Base-by-base conservation (phyloP, 345 rosid species). In the Gossypium longicalyx region DNA sequence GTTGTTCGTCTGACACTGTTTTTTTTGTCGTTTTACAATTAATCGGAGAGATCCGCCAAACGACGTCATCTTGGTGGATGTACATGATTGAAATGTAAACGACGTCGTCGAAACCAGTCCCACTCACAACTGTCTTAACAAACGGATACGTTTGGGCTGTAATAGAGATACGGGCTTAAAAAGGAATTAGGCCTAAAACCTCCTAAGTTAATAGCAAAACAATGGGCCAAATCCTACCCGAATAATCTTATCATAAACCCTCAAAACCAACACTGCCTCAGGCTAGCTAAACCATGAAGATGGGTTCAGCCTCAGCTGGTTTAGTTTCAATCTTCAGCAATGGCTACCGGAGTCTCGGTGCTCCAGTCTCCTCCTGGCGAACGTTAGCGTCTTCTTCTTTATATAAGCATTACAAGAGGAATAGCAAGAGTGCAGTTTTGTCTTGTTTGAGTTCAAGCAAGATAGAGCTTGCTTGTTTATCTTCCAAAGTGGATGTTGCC, bases 241-340 rank as follows among this genome's bases (percentile, higher is more conserved):
- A 41, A 41, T 60, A 57, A 71, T 71, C 45, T 77, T 85, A 12
- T 23, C 34, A 23, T 23, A 59, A 59, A 59, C 16, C 63, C 38
- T 59, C 38, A 47, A 80, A 78, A 53, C 75, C 79, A 49, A 66
- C 76, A 65, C 23, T 9, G 29, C 15, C 15, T 12, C 63, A 16
- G 19, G 58, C 83, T 70, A 44, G 62, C 84, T 67, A 53, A 51
- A 51, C 60, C 73, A 27, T 51, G 72, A 68, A 49, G 45, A 80
- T 82, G 82, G 75, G 72, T 41, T 70, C 86, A 1, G 70, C 78
- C 27, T 70, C 85, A 1, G 64, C 77, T 63, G 82, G 73, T 53
- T 72, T 90, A 78, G 81, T 86, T 72, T 84, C 90, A 71, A 78
- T 85, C 59, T 82, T 88, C 38, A 65, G 82, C 25, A 67, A 43